Base-by-base conservation (phyloP, 495 filamentous ascomycete species). In the Aspergillus nidulans region DNA sequence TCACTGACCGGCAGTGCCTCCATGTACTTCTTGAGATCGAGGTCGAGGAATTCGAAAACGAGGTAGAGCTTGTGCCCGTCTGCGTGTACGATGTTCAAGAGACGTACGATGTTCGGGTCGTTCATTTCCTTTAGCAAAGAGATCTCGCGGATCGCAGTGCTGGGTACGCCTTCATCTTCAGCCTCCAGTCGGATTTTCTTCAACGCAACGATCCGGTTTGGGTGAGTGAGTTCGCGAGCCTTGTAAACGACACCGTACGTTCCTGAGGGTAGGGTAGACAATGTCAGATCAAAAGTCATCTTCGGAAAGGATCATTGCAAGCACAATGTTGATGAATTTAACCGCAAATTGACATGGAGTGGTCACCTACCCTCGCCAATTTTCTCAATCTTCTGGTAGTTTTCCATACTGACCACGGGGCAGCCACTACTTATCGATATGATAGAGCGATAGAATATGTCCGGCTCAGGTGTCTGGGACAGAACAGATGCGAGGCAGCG, bases 351-450 rank as follows among this genome's bases (percentile, higher is more conserved):
- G n/a, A 25, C 8, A 53, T 25, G 34, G 38, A 44, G 26, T 25
- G 3, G 16, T 62, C 45, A 59, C 66, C 39, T 68, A 96, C 94
- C 94, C 81, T 99, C 94, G 63, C 94, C 94, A 72, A 99, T 95
- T 77, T 99, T 99, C 79, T 99, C 94, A 55, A 99, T 87, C 77
- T 97, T 97, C 78, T 97, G 91, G 72, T 99, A 99, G 71, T 97
- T 96, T 69, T 99, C 94, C 94, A 99, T 99, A 60, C 55, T 64
- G 64, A 44, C 23, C n/a, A 50, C 38, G 32, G 30, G 28, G 38
- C 32, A 32, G 13, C 18, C 36, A 28, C 24, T 52, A 16, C 46
- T 57, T 26, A 2, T 55, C 59, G 13, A 43, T 34, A 62, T 56
- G 63, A 62, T 18, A 38, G 44, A 18, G 25, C 23, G 19, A 30